phyloP scores from a whole-genome alignment of 1,284 basidiomycete species.

The Cryptococcus sp. region DNA sequence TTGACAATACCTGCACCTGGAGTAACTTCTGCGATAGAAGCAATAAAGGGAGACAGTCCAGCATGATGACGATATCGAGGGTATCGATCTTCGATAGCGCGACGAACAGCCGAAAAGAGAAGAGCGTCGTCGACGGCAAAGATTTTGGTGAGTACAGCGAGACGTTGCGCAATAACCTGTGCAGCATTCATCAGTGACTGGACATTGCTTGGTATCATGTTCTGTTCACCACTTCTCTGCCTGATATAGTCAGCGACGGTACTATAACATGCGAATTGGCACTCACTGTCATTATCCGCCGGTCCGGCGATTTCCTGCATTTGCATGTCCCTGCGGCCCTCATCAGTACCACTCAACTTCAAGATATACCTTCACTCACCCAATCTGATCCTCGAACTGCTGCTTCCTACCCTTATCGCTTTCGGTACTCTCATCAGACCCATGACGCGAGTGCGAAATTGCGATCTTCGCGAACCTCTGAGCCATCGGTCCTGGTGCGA shows the following conservation, averaged over 20 bases:
- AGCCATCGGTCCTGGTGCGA: constrained; percentile 6
- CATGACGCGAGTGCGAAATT: constrained; percentile 10
- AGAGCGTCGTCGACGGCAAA: constrained; percentile 43
- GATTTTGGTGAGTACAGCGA: constrained; percentile 26
- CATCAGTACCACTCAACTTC: neutral
- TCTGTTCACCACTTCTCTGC: neutral
- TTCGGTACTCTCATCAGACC: constrained; percentile 19
- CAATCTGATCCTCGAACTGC: constrained; percentile 5
- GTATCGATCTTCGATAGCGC: constrained; percentile 40
- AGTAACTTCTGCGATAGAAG: constrained; percentile 20
- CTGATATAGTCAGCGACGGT: neutral
- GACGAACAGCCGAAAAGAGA: constrained; percentile 36
- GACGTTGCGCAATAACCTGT: constrained; percentile 5
- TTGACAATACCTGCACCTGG: constrained; percentile 26
- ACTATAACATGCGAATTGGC: no score
- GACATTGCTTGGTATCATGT: neutral
- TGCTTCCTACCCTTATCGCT: constrained; percentile 3
- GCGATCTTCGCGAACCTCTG: neutral
- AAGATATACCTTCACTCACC: neutral
- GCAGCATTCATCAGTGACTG: no score
- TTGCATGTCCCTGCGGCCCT: neutral
- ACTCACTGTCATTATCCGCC: neutral
- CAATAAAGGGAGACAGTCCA: constrained; percentile 27
- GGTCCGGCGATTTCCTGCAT: neutral
- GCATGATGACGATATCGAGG: constrained; percentile 34